These are phyloP conservation scores for Magnusiomyces tetraspermus DNA, from an alignment of 1,139 yeast species.

Conservation along the genomic window DNA sequence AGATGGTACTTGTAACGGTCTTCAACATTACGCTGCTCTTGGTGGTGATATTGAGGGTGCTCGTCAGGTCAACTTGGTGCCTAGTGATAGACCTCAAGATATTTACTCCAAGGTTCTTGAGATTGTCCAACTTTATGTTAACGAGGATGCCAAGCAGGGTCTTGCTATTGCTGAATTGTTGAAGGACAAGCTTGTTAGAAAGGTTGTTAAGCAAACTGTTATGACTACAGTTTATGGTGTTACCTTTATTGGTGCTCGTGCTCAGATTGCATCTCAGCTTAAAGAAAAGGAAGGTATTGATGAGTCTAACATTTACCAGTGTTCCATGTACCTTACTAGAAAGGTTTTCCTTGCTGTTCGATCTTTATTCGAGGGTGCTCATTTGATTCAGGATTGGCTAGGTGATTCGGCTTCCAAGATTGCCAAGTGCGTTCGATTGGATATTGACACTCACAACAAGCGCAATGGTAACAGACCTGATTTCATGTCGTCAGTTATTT, in stretches of 20 bases:
- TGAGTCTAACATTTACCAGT: conserved; percentile 30
- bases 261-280: conserved; percentile 52
- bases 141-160: conserved; percentile 50
- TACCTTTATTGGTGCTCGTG: conserved; percentile 85
- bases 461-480: conserved; percentile 28
- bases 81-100: conserved; percentile 81
- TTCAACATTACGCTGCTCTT: conserved; percentile 69
- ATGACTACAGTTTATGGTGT: conserved; percentile 99
- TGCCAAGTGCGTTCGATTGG: conserved; percentile 66
- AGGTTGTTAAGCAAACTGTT: conserved; percentile 91
- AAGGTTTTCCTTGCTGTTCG: conserved; percentile 80
- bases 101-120: conserved; percentile 78
- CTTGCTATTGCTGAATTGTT: conserved; percentile 44
- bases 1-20: conserved; percentile 89
- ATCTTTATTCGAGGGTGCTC: conserved; percentile 85
- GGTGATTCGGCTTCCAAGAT: conserved; percentile 78
- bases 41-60: conserved; percentile 98
- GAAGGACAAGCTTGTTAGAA: conserved; percentile 62
- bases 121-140: conserved; percentile 50
- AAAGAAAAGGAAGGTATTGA: conserved; percentile 37
- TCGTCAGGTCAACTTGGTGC: conserved; percentile 75
- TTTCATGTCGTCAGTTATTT: conserved; percentile 79
- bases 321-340: conserved; percentile 60
- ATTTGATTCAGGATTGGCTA: conserved; percentile 92
- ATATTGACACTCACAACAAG: conserved; percentile 30